These are phyloP conservation scores for Eucalyptus sideroxylon DNA, from an alignment of 345 rosid species.

Conservation along the genomic window DNA sequence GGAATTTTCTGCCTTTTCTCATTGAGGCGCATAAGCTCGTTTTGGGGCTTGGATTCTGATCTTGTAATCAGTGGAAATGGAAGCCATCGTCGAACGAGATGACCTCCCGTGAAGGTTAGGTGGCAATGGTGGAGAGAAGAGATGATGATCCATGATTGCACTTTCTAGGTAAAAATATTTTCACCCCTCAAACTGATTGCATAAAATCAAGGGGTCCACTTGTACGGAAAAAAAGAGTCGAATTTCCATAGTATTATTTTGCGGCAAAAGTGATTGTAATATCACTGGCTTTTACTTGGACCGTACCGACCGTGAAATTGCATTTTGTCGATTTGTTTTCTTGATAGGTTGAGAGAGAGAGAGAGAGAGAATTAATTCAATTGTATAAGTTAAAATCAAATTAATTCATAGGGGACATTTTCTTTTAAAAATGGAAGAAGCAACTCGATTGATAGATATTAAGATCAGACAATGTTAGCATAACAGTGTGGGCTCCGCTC, in stretches of 20 bases:
- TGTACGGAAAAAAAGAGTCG: neutral
- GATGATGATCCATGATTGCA: neutral
- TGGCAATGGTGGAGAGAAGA: neutral
- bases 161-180: neutral
- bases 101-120: neutral
- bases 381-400: neutral
- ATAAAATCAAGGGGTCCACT: neutral
- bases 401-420: neutral
- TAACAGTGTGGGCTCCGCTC: neutral
- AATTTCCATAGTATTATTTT: neutral
- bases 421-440: neutral
- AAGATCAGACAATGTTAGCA: rapidly evolving
- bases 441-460: neutral
- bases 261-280: neutral
- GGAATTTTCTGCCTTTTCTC: neutral
- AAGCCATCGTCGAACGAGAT: neutral
- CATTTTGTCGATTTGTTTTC: neutral
- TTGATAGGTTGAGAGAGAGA: too few species aligned
- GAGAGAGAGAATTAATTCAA: neutral
- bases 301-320: neutral
- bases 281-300: rapidly evolving
- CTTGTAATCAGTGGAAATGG: neutral
- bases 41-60: neutral
- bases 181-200: neutral
- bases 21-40: neutral